A percentile compares a stretch with the other conserved stretches of the same genome.
These are phyloP conservation scores for Pisolithus microcarpus DNA, from an alignment of 768 basidiomycete genomes.

Conservation along the genomic window DNA sequence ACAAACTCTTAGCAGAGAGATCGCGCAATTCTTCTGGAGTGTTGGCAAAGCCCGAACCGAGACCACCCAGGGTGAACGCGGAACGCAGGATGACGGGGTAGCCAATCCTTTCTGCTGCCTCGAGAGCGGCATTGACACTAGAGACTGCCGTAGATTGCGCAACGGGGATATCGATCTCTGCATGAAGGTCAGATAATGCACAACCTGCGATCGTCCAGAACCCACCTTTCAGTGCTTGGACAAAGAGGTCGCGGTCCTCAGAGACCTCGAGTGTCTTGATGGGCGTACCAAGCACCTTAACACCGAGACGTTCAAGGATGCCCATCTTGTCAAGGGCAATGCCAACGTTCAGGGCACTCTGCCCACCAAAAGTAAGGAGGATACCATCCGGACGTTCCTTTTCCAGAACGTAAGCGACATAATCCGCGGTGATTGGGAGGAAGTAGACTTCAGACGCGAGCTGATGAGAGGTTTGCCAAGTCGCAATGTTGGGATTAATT, in stretches of 20 bases:
- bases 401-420: slow-evolving; percentile 97
- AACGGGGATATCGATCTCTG: slow-evolving; percentile 95
- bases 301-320: slow-evolving; percentile 83
- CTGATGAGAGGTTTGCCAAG: slow-evolving; percentile 98
- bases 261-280: slow-evolving; percentile 92
- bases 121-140: slow-evolving; percentile 86
- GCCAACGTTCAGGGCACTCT: slow-evolving; percentile 96
- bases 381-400: slow-evolving; percentile 98
- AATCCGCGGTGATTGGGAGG: slow-evolving; percentile 91
- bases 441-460: slow-evolving; percentile 97
- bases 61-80: slow-evolving; percentile 95
- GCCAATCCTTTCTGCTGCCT: slow-evolving; percentile 85
- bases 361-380: slow-evolving; percentile 95
- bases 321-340: slow-evolving; percentile 97
- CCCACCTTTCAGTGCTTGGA: slow-evolving; percentile 90
- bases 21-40: slow-evolving; percentile 92
- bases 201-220: background rate
- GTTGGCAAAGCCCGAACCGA: slow-evolving; percentile 96
- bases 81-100: slow-evolving; percentile 97
- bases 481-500: slow-evolving; percentile 98
- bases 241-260: slow-evolving; percentile 95
- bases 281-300: slow-evolving; percentile 91
- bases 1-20: slow-evolving; percentile 84
- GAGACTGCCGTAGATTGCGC: slow-evolving; percentile 96
- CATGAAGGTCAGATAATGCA: slow-evolving; percentile 3